Conservation (phyloP, 257 asterid species). For the Primulina eburnea region DNA sequence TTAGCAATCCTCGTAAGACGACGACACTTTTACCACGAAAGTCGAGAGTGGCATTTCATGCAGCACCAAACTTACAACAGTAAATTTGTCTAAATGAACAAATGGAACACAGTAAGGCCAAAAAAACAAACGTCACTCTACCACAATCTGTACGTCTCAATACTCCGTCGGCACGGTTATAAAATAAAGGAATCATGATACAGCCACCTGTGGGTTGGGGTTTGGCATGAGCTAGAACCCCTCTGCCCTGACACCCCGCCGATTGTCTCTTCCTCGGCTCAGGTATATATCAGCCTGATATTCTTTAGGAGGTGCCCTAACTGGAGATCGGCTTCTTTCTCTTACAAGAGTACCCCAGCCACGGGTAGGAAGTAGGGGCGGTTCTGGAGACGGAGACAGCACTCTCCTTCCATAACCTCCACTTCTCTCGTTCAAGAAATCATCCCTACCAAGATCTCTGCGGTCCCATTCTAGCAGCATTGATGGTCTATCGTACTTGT, state of each 20-base stretch:
- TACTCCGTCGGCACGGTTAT: neutral
- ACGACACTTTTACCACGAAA: too few relatives aligned
- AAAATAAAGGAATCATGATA: neutral
- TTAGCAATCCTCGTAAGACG: too few relatives aligned
- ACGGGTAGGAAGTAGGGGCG: constrained; percentile 44
- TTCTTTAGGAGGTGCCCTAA: neutral
- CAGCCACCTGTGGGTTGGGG: neutral
- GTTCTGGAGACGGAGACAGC: constrained; percentile 47
- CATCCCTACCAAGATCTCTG: constrained; percentile 62
- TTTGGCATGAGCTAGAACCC: neutral
- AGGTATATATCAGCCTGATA: neutral
- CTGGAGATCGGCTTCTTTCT: constrained; percentile 60
- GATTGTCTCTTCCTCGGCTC: neutral
- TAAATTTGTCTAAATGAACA: neutral
- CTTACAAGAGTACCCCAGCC: constrained; percentile 61
- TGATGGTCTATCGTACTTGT: constrained; percentile 60
- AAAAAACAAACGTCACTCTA: neutral
- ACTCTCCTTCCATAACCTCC: constrained; percentile 52
- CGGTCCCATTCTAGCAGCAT: constrained; percentile 52
- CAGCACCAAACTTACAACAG: neutral
- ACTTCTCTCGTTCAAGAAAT: constrained; percentile 45
- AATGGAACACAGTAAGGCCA: neutral
- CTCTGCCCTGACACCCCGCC: neutral
- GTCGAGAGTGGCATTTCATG: neutral
- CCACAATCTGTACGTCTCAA: neutral